These are phyloP conservation scores for Yamadazyma trypodendri DNA, from an alignment of 1,139 yeast species.

Conservation along the genomic window DNA sequence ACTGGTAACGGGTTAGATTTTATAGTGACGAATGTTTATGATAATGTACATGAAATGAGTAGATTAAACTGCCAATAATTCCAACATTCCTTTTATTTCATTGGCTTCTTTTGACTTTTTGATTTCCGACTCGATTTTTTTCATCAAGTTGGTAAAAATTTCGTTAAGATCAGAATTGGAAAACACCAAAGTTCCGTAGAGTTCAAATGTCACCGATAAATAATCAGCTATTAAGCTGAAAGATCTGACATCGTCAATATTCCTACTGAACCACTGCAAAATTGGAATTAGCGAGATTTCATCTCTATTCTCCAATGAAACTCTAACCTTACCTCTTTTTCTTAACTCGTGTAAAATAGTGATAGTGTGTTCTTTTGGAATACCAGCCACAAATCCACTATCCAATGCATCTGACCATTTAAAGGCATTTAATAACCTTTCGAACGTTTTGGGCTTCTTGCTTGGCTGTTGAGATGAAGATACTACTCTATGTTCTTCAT, in stretches of 20 bases:
- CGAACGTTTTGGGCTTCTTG: slow-evolving; percentile 75
- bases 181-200: slow-evolving; percentile 72
- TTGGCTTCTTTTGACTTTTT: slow-evolving; percentile 83
- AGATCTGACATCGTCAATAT: slow-evolving; percentile 77
- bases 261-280: slow-evolving; percentile 75
- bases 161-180: slow-evolving; percentile 80
- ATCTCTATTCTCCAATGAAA: slow-evolving; percentile 77
- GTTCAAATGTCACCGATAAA: slow-evolving; percentile 74
- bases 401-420: slow-evolving; percentile 93
- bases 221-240: slow-evolving; percentile 79
- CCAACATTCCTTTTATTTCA: slow-evolving; percentile 91
- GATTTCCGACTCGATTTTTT: slow-evolving; percentile 66
- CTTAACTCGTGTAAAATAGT: slow-evolving; percentile 83
- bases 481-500: slow-evolving; percentile 73
- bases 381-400: slow-evolving; percentile 75
- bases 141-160: slow-evolving; percentile 57
- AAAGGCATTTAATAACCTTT: slow-evolving; percentile 79
- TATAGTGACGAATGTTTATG: slow-evolving; percentile 2
- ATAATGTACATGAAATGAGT: slow-evolving; percentile 11
- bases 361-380: slow-evolving; percentile 74
- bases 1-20: not conserved
- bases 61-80: slow-evolving; percentile 54
- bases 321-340: slow-evolving; percentile 82
- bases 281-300: slow-evolving; percentile 84
- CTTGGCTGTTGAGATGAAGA: slow-evolving; percentile 50